Conservation (phyloP, 768 basidiomycete genomes). For the Kwoniella sp. region DNA sequence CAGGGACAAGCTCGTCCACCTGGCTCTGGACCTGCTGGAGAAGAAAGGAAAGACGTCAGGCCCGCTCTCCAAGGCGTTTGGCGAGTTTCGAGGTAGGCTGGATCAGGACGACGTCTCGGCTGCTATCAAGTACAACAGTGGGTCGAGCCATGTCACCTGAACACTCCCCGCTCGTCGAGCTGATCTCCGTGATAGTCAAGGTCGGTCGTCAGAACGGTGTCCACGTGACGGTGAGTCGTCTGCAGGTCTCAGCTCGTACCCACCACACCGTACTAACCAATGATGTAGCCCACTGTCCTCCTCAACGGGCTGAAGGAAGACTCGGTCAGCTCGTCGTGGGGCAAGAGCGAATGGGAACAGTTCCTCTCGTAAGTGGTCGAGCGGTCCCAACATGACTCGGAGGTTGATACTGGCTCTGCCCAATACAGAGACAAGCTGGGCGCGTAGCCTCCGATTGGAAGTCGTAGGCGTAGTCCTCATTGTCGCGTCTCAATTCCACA, state of each 20-base stretch:
- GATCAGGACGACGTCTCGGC: conserved; percentile 72
- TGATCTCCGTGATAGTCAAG: conserved; percentile 61
- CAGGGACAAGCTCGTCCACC: conserved; percentile 63
- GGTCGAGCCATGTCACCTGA: conserved; percentile 36
- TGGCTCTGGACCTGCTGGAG: conserved; percentile 35
- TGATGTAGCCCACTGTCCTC: conserved; percentile 56
- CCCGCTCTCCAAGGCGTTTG: conserved; percentile 57
- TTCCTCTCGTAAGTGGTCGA: conserved; percentile 56
- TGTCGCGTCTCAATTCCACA: too few relatives aligned
- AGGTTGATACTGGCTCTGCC: not conserved
- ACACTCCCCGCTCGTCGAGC: not conserved
- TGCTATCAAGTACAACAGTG: conserved; percentile 84
- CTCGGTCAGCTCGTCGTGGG: conserved; percentile 78
- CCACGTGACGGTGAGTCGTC: conserved; percentile 78
- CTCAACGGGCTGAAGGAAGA: conserved; percentile 55
- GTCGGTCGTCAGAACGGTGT: conserved; percentile 84
- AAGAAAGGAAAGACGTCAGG: conserved; percentile 53
- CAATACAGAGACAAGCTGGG: conserved; percentile 7
- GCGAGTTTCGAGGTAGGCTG: conserved; percentile 62
- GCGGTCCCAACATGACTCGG: not conserved
- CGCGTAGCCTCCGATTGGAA: too few relatives aligned
- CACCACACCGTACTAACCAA: conserved; percentile 52
- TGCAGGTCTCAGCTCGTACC: not conserved
- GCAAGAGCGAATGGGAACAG: conserved; percentile 70
- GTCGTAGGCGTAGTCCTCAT: too few relatives aligned